Percentiles rank a stretch among this genome's conserved stretches.
These are phyloP conservation scores for Raffaelea ambrosiae DNA, from an alignment of 2,329 filamentous ascomycete species.

Conservation along the genomic window DNA sequence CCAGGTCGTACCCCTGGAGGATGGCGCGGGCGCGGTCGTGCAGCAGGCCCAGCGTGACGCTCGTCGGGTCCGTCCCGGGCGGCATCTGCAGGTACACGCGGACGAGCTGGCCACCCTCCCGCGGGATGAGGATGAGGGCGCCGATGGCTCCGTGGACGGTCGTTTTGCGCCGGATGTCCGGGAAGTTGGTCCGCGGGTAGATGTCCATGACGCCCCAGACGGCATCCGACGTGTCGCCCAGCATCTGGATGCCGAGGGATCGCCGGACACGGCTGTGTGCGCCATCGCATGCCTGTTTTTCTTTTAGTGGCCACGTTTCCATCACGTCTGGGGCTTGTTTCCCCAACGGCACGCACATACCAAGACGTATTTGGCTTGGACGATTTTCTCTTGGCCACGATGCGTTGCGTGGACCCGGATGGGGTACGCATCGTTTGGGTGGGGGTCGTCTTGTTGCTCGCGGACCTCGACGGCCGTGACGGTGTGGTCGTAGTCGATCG, in stretches of 20 bases:
- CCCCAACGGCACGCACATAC: slow-evolving; percentile 24
- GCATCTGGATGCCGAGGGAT: slow-evolving; percentile 75
- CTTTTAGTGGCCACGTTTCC: too few species aligned
- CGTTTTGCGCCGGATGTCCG: slow-evolving; percentile 48
- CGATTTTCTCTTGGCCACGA: slow-evolving; percentile 28
- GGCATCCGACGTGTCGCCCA: slow-evolving; percentile 74
- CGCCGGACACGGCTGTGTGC: slow-evolving; percentile 65
- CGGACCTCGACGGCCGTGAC: slow-evolving; percentile 41
- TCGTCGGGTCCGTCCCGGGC: slow-evolving; percentile 34
- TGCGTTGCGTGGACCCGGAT: slow-evolving; percentile 32
- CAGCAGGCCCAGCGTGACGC: slow-evolving; percentile 41
- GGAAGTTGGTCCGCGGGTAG: slow-evolving; percentile 44
- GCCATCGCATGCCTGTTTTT: slow-evolving; percentile 29
- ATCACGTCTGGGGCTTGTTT: too few species aligned
- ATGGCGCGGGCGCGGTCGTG: slow-evolving; percentile 41
- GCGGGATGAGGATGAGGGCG: slow-evolving; percentile 49
- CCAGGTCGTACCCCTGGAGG: slow-evolving; percentile 42
- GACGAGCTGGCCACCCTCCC: slow-evolving; percentile 45
- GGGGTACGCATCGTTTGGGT: background rate
- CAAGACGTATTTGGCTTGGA: slow-evolving; percentile 41
- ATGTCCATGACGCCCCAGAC: slow-evolving; percentile 69
- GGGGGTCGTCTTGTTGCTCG: slow-evolving; percentile 22
- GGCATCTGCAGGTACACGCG: slow-evolving; percentile 51
- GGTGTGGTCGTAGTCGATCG: slow-evolving; percentile 44
- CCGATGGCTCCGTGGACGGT: slow-evolving; percentile 43